phyloP scores from a whole-genome alignment of 331 rosid genomes.

The Rhamnella rubrinervis region DNA sequence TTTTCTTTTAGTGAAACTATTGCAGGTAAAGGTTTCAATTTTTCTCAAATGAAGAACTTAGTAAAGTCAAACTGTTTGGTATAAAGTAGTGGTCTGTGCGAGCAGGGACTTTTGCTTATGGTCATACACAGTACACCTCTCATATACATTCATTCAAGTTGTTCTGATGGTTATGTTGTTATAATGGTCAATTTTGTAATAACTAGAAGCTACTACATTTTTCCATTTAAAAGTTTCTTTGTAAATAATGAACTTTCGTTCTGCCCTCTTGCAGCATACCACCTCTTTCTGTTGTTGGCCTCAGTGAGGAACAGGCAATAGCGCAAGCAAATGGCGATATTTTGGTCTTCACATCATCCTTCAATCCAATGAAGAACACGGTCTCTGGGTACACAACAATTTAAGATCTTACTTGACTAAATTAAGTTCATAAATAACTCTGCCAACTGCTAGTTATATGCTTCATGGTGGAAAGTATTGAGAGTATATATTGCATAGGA shows the following conservation, averaged over 20 bases:
- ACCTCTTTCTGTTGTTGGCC: conserved; percentile 81
- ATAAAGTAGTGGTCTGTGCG: background rate
- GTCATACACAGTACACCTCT: background rate
- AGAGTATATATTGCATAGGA: background rate
- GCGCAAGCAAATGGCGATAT: conserved; percentile 71
- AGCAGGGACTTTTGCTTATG: background rate
- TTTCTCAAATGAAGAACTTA: background rate
- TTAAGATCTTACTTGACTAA: conserved; percentile 17
- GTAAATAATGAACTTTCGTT: conserved; percentile 16
- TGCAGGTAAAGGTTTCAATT: background rate
- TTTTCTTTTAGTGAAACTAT: no score
- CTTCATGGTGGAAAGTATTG: background rate
- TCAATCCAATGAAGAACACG: conserved; percentile 86
- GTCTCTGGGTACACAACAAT: conserved; percentile 64
- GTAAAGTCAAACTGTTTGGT: background rate
- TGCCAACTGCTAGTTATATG: background rate
- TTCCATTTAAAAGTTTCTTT: background rate
- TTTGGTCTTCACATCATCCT: conserved; percentile 65
- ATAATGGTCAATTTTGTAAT: conserved; percentile 1
- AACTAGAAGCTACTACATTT: background rate
- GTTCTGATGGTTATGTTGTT: background rate
- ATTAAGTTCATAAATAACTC: conserved; percentile 5
- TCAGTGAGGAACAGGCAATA: conserved; percentile 79
- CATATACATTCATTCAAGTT: background rate
- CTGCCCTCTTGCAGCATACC: conserved; percentile 70